These are phyloP conservation scores for Epithemia pelagica DNA, from an alignment of 108 stramenopile species.

Conservation along the genomic window DNA sequence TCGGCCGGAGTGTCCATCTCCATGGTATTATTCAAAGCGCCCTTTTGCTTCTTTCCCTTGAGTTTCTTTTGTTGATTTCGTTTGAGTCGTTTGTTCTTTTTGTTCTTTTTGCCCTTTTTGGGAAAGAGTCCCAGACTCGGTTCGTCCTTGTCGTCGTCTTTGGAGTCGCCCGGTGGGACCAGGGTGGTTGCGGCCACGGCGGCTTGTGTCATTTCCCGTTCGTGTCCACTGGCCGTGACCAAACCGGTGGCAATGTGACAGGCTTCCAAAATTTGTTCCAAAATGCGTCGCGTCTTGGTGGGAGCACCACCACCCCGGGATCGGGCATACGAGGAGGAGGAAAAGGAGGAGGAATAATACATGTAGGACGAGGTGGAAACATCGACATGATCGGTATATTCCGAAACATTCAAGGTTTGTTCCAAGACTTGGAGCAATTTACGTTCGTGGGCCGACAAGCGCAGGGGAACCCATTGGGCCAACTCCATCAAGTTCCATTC, in stretches of 20 bases:
- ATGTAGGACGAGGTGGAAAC: conserved; percentile 13
- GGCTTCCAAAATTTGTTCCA: conserved; percentile 41
- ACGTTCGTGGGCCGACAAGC: conserved; percentile 32
- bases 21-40: neutral
- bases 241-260: conserved; percentile 48
- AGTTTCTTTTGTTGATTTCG: conserved; percentile 6
- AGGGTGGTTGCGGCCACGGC: neutral
- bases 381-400: conserved; percentile 69
- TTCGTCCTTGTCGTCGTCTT: neutral
- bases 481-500: conserved; percentile 10
- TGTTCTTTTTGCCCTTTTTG: neutral
- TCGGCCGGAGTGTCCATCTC: neutral
- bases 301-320: conserved; percentile 12
- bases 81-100: neutral
- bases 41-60: neutral
- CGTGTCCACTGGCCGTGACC: conserved; percentile 20
- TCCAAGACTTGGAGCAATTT: conserved; percentile 30
- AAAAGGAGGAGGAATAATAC: neutral
- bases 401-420: conserved; percentile 35
- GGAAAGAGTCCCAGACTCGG: neutral
- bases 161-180: neutral
- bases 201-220: neutral
- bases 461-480: conserved; percentile 34
- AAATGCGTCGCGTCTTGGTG: conserved; percentile 32
- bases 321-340: neutral